Base-by-base conservation (phyloP, 441 rosid genomes). In the Erodium trifolium region DNA sequence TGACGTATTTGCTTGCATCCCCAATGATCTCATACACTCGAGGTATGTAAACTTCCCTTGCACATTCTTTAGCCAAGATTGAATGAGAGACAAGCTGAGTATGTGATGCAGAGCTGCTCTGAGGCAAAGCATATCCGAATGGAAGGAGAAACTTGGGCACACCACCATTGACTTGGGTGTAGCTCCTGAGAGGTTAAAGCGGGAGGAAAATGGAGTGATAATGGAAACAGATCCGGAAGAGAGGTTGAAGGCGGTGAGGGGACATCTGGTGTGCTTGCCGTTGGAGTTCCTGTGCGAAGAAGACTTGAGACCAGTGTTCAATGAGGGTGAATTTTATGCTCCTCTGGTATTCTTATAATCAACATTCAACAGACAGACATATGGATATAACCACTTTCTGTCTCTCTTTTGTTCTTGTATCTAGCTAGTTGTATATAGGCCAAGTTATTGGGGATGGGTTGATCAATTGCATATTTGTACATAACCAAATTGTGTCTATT, bases 281-380 rank as follows among this genome's bases (percentile, higher is more conserved):
- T 73, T 95, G 84, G 98, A 92, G 72, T 95, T 95, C 82, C 85
- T 92, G 97, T 78, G 88, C 84, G 77, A 75, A 76, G 98, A 95
- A 85, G 99, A 95, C 80, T 82, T 92, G 71, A 89, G 99, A 85
- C 99, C 97, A 0, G 90, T 91, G 62, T 96, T 92, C 73, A 96
- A 88, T 41, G 96, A 92, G 83, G 93, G 99, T 67, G 98, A 93
- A 79, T 96, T 85, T 77, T 95, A 95, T 72, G 97, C 98, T 72
- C 87, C 97, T 68, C 98, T 89, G 75, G 98, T 96, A 80, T 95
- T 95, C 72, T 86, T 92, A 72, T 95, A 63, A 63, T 0, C 3
- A 23, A 9, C 4, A 63, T 29, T 0, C 3, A 23, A 9, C 4
- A 37, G 8, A 19, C n/a, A 49, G 55, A 11, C n/a, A 45, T 45